Evolutionary conservation across 257 asterid species (phyloP), one percentile per base, ranked within the genome.

Genomic region (Lithospermum erythrorhizon): DNA sequence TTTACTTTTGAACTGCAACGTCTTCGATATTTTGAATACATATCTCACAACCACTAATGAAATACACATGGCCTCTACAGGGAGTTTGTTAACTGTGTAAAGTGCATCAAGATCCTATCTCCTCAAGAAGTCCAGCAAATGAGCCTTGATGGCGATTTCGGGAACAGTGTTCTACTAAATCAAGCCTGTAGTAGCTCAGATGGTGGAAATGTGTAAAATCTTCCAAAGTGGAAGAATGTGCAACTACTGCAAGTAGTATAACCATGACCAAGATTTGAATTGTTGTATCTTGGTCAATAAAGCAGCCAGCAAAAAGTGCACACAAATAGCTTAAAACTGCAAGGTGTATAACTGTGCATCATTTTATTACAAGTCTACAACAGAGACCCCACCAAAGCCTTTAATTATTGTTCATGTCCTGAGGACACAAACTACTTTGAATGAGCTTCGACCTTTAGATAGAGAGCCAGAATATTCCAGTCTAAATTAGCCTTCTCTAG

Each of bases 61-160:
- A 14, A 41, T 41, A 41, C 49, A 41, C 17, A 41, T 41, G 49
- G 18, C 14, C 0, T 41, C 16, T 73, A 9, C 83, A 85, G 96
- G 84, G 93, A 83, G 59, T 87, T 87, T 20, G 93, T 87, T 7
- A 81, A 79, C 78, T 81, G 79, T 7, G 96, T 87, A 32, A 78
- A 84, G 83, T 83, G 95, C 27, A 85, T 87, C 68, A 87, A 81
- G 70, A 85, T 87, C 59, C 83, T 87, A 41, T 87, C 95, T 21
- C 93, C 96, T 55, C 83, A 81, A 68, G 96, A 85, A 72, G 89
- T 87, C 71, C 91, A 82, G 61, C 84, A 81, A 62, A 87, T 87
- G 96, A 85, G 94, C 23, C 13, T 41, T 11, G 49, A 41, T 41
- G 49, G 49, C 17, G 49, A 41, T 41, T 41, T 41, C 49, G 49